Base-by-base conservation (phyloP, 2,329 filamentous ascomycete species). In the Arthrinium phaeospermum region DNA sequence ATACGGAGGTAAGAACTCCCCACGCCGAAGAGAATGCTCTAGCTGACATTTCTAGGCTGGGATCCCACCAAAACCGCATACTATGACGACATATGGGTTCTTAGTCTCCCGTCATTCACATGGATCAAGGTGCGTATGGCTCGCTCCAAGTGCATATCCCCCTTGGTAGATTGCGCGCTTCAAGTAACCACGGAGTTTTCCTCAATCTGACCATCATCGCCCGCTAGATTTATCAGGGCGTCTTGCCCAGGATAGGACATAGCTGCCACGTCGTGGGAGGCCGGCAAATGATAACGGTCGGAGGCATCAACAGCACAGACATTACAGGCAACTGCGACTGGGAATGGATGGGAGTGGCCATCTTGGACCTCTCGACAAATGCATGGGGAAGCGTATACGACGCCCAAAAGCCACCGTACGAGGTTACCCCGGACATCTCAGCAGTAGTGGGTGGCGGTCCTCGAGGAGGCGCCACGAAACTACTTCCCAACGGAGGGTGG, bases 81-180 rank as follows among this genome's bases (percentile, higher is more conserved):
- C 74, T 24, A 81, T 37, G 86, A 87, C 70, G 85, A 87, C 51
- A 77, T 86, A 10, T 85, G 83, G 70, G 80, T 86, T 10, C 79
- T 87, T 1, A 84, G 83, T 0, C 69, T 87, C 1, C 85, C 85
- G 0, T 83, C 84, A 0, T 87, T 86, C 73, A 82, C 74, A 5
- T 86, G 85, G 85, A 80, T 81, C 12, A 80, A 81, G 53, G 71
- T 61, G 47, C 44, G 51, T 24, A 34, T 14, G 16, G 45, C 27
- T 3, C 27, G 19, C 1, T 16, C 27, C 51, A 16, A 7, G n/a
- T 57, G 13, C 27, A 57, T 34, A 16, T 4, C 4, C 27, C 19
- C 4, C 19, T 13, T 30, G 24, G 13, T 4, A 7, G 5, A 14
- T 57, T 57, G 19, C 13, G 4, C 22, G 44, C n/a, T 30, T 16